These are phyloP conservation scores for Arthrobotrys megalospora DNA, from an alignment of 2,329 filamentous ascomycete species.

Conservation along the genomic window DNA sequence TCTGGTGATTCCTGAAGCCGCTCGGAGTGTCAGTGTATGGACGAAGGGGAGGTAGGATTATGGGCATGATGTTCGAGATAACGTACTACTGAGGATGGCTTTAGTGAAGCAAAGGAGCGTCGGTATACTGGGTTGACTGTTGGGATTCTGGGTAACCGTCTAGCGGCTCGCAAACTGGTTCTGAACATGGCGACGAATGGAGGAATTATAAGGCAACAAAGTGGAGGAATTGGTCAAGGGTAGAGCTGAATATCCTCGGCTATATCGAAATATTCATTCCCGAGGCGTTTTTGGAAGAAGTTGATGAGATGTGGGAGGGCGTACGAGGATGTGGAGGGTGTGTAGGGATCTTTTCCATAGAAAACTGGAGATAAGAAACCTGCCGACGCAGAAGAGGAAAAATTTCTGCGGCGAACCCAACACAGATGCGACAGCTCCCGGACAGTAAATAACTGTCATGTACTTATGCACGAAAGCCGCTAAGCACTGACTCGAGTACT, in stretches of 20 bases:
- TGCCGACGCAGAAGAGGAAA: slow-evolving; percentile 28
- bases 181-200: slow-evolving; percentile 37
- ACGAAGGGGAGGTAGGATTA: neutral
- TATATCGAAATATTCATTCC: slow-evolving; percentile 24
- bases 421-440: slow-evolving; percentile 9
- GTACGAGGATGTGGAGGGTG: neutral
- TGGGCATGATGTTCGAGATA: neutral
- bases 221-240: neutral
- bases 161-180: slow-evolving; percentile 54
- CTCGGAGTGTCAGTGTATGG: slow-evolving; percentile 1
- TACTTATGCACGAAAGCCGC: no score
- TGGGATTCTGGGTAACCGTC: slow-evolving; percentile 42
- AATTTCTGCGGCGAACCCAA: slow-evolving; percentile 58
- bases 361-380: slow-evolving; percentile 16
- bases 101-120: slow-evolving; percentile 51
- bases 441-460: neutral
- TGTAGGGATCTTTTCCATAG: neutral
- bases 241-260: slow-evolving; percentile 20
- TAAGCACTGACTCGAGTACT: no score
- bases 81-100: slow-evolving; percentile 43
- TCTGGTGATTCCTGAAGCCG: slow-evolving; percentile 81
- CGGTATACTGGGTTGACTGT: slow-evolving; percentile 28
- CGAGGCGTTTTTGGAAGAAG: neutral
- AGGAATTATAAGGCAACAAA: neutral
- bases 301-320: slow-evolving; percentile 2